Percentiles rank a stretch among this genome's conserved stretches.
These are phyloP conservation scores for Penicillium digitatum DNA, from an alignment of 2,329 filamentous ascomycete species.

Conservation along the genomic window DNA sequence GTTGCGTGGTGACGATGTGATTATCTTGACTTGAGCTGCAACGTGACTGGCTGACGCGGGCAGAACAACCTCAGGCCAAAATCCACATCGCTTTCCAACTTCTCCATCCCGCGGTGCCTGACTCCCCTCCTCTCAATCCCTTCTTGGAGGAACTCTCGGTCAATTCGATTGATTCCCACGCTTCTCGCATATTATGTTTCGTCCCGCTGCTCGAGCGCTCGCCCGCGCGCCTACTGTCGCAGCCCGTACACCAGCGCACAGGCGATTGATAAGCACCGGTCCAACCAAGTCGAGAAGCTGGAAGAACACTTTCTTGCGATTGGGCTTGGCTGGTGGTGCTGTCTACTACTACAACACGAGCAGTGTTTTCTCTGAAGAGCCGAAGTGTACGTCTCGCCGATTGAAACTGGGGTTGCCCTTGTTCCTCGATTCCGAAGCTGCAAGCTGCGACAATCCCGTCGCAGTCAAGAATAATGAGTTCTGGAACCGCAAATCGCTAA, in stretches of 20 bases:
- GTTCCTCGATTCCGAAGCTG: conserved; percentile 8
- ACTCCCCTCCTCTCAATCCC: conserved; percentile 9
- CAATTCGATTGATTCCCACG: conserved; percentile 10
- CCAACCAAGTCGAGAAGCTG: conserved; percentile 68
- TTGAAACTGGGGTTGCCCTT: conserved; percentile 9
- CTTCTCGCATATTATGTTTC: conserved; percentile 46
- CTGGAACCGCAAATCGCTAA: conserved; percentile 12
- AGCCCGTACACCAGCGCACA: conserved; percentile 30
- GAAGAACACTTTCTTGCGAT: conserved; percentile 70
- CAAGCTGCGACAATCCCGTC: conserved; percentile 4
- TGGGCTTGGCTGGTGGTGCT: conserved; percentile 69
- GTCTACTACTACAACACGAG: conserved; percentile 96
- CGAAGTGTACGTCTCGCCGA: conserved; percentile 59
- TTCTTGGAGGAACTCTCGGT: conserved; percentile 15
- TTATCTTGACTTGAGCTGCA: conserved; percentile 15
- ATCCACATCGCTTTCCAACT: conserved; percentile 26
- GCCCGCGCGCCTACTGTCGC: conserved; percentile 38
- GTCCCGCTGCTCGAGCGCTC: conserved; percentile 46
- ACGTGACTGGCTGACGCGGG: conserved; percentile 22
- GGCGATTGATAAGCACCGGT: conserved; percentile 55
- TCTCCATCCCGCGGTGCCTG: conserved; percentile 18
- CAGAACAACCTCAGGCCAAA: conserved; percentile 22
- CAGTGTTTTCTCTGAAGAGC: conserved; percentile 78
- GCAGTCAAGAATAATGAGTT: conserved; percentile 1
- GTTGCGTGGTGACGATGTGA: conserved; percentile 7